These are phyloP conservation scores for Collybia sp. DNA, from an alignment of 768 basidiomycete genomes.

Conservation along the genomic window DNA sequence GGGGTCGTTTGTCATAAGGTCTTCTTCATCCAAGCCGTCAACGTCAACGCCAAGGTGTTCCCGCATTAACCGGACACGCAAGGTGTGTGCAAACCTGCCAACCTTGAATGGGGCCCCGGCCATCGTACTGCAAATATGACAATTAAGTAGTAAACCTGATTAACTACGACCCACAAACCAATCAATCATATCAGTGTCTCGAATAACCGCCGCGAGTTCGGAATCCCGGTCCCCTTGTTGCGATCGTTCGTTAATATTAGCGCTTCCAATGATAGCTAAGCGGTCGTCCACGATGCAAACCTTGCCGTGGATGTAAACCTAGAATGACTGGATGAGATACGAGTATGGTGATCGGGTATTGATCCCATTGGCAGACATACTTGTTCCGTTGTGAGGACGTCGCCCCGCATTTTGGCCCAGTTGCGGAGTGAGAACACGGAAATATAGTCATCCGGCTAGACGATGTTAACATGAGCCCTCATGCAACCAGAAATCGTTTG, in stretches of 20 bases:
- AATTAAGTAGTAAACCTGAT: neutral
- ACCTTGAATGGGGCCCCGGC: constrained; percentile 93
- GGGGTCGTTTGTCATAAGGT: constrained; percentile 53
- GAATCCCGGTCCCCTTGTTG: constrained; percentile 96
- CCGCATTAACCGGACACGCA: constrained; percentile 91
- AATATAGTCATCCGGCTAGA: constrained; percentile 88
- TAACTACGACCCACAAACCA: constrained; percentile 39
- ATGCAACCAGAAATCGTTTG: neutral
- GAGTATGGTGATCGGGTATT: neutral
- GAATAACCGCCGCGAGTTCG: constrained; percentile 86
- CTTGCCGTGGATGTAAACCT: constrained; percentile 91
- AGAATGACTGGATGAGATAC: constrained; percentile 7
- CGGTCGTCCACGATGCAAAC: constrained; percentile 93
- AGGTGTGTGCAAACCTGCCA: constrained; percentile 92
- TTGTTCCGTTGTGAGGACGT: constrained; percentile 84
- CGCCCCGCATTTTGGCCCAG: constrained; percentile 89
- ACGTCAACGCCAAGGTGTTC: constrained; percentile 97
- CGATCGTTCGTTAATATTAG: constrained; percentile 97
- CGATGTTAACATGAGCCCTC: constrained; percentile 6
- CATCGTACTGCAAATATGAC: constrained; percentile 61
- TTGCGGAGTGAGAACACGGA: constrained; percentile 86
- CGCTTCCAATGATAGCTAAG: constrained; percentile 89
- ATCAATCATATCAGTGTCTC: constrained; percentile 97
- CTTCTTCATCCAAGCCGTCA: constrained; percentile 78
- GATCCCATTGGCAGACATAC: constrained; percentile 31